Conservation (phyloP, 805 yeast genomes). For the Yarrowia divulgata region DNA sequence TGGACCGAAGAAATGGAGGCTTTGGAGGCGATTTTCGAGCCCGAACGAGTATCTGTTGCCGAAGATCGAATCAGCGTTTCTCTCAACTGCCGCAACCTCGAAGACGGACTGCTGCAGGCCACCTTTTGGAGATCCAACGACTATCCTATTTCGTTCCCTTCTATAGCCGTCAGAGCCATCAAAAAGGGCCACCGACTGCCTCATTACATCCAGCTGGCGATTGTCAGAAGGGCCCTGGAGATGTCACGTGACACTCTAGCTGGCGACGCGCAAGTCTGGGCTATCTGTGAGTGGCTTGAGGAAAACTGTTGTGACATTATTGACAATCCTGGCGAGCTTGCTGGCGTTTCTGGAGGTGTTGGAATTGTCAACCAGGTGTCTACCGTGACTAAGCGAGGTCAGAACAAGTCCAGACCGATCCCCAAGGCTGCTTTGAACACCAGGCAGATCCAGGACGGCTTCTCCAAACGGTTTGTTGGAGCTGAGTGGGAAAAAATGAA, state of each 20-base stretch:
- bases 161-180: conserved; percentile 62
- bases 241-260: conserved; percentile 52
- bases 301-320: conserved; percentile 64
- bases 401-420: not conserved
- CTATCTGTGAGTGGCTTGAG: conserved; percentile 80
- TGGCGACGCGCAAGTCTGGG: conserved; percentile 75
- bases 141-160: conserved; percentile 76
- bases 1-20: conserved; percentile 85
- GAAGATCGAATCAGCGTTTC: not conserved
- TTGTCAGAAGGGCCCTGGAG: conserved; percentile 47
- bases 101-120: conserved; percentile 39
- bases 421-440: not conserved
- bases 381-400: conserved; percentile 36
- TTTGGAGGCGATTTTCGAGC: conserved; percentile 64
- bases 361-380: conserved; percentile 10
- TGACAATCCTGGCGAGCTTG: conserved; percentile 77
- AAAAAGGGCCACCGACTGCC: conserved; percentile 46
- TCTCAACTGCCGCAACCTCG: conserved; percentile 17
- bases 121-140: conserved; percentile 55
- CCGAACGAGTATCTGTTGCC: conserved; percentile 49
- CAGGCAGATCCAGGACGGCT: not conserved
- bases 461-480: not conserved
- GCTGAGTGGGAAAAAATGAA: conserved; percentile 49
- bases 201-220: conserved; percentile 51
- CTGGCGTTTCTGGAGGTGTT: conserved; percentile 50